phyloP scores from a whole-genome alignment of 257 asterid species.

The Forsythia suspensa region DNA sequence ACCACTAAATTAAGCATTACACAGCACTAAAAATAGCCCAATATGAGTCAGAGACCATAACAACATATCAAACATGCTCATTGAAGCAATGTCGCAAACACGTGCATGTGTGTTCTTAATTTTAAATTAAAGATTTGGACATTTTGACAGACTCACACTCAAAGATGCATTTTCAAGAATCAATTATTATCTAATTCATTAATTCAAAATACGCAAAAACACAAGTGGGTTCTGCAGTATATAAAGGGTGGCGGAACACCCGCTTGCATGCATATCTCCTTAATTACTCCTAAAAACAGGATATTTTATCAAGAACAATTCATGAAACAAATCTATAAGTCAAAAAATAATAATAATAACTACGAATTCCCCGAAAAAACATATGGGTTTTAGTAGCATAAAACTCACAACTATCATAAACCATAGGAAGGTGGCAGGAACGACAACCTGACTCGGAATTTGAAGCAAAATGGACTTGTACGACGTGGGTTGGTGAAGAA shows the following conservation, averaged over 20 bases:
- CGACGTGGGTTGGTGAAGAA: conserved; percentile 25
- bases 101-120: conserved; percentile 13
- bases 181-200: not conserved
- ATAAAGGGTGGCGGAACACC: not conserved
- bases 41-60: not conserved
- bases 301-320: not conserved
- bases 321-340: too few relatives aligned
- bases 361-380: not conserved
- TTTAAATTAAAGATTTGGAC: not conserved
- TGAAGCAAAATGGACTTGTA: conserved; percentile 26
- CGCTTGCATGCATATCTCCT: conserved; percentile 1
- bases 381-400: not conserved
- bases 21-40: not conserved
- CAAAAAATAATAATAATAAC: too few relatives aligned
- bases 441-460: conserved; percentile 39
- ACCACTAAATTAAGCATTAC: not conserved
- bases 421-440: conserved; percentile 13
- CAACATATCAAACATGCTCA: conserved; percentile 14
- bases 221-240: too few relatives aligned
- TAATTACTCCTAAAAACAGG: not conserved
- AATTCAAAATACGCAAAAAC: too few relatives aligned
- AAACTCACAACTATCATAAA: not conserved
- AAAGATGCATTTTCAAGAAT: not conserved
- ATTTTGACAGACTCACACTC: not conserved
- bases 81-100: conserved; percentile 32